Conservation (phyloP, 805 yeast species). For the Candida sphagnicola region DNA sequence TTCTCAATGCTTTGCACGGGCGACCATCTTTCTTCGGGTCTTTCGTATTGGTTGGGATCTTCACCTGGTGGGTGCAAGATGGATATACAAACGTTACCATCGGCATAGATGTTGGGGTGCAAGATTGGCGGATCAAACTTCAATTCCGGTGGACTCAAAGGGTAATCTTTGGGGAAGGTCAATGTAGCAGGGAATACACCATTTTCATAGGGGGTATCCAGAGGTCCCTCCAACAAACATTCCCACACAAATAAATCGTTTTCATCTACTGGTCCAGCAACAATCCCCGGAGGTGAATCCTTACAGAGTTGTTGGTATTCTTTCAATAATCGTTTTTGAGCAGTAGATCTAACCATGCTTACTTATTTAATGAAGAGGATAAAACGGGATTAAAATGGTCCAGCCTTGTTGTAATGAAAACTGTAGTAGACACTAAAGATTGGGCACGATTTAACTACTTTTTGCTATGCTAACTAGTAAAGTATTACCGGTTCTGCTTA, state of each 20-base stretch:
- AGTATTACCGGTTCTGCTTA: too few species aligned
- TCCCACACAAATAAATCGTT: slow-evolving; percentile 78
- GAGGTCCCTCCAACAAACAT: slow-evolving; percentile 79
- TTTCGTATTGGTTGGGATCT: slow-evolving; percentile 92
- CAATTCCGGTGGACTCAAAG: slow-evolving; percentile 76
- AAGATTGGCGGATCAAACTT: slow-evolving; percentile 75
- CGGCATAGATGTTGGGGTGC: slow-evolving; percentile 92
- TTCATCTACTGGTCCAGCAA: slow-evolving; percentile 85
- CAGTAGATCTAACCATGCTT: slow-evolving; percentile 51
- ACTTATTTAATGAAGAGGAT: too few species aligned
- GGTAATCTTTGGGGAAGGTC: slow-evolving; percentile 75
- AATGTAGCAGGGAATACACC: slow-evolving; percentile 81
- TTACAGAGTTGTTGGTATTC: slow-evolving; percentile 82
- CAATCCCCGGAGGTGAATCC: slow-evolving; percentile 92
- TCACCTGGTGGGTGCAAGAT: slow-evolving; percentile 96
- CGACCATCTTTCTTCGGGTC: slow-evolving; percentile 96
- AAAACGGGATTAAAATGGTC: too few species aligned
- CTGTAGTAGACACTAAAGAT: too few species aligned
- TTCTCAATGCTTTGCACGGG: slow-evolving; percentile 98
- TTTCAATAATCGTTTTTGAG: slow-evolving; percentile 80
- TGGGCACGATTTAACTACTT: too few species aligned
- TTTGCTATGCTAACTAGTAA: too few species aligned
- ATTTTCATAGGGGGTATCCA: slow-evolving; percentile 79
- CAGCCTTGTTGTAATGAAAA: too few species aligned
- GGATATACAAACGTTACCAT: slow-evolving; percentile 94